Conservation (phyloP, 768 basidiomycete species). For the Phlebiopsis flavidoalba region DNA sequence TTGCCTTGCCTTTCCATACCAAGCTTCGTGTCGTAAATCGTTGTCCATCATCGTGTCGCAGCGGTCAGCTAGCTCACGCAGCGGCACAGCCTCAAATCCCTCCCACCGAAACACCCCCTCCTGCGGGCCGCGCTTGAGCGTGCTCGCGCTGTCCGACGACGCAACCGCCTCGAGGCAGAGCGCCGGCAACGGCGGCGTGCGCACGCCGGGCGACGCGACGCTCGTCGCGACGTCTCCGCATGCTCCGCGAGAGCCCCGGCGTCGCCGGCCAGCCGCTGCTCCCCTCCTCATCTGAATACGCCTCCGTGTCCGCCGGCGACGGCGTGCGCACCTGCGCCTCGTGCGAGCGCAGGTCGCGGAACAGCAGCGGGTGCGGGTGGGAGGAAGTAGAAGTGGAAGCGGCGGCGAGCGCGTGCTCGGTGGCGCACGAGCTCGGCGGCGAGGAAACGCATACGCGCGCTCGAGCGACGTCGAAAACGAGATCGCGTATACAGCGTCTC, state of each 20-base stretch:
- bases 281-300: neutral
- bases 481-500: constrained; percentile 13
- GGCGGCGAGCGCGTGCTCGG: constrained; percentile 9
- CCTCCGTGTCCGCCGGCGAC: neutral
- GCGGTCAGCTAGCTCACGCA: neutral
- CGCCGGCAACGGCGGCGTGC: constrained; percentile 5
- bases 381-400: too few species aligned
- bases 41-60: too few species aligned
- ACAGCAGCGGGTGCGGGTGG: neutral
- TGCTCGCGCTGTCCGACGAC: neutral
- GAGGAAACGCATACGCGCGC: constrained; percentile 9
- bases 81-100: neutral
- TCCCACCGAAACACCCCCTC: too few species aligned
- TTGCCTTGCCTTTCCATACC: too few species aligned
- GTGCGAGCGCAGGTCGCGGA: neutral
- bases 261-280: constrained; percentile 11
- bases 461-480: constrained; percentile 12
- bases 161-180: neutral
- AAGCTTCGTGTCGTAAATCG: too few species aligned
- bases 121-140: too few species aligned
- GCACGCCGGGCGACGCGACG: neutral
- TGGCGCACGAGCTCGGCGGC: constrained; percentile 9
- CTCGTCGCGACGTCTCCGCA: neutral
- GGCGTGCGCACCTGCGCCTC: neutral
- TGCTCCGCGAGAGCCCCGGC: constrained; percentile 4